phyloP scores from a whole-genome alignment of 148 eudicot genomes.

The Chenopodium suecicum region DNA sequence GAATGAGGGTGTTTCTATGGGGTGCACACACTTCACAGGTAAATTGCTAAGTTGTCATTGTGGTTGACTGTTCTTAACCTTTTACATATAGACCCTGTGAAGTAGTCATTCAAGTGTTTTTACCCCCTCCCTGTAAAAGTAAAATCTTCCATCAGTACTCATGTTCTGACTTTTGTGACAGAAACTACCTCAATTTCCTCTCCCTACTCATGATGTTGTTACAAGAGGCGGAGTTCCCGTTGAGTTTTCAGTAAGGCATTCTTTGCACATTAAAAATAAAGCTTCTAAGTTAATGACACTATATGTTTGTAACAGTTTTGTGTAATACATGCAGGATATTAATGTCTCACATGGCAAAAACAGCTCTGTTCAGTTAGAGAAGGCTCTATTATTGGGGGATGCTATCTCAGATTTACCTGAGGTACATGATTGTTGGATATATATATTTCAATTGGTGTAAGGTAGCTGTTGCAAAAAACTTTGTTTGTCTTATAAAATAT shows the following conservation, averaged over 20 bases:
- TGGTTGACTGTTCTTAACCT: no score
- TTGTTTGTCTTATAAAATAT: neutral
- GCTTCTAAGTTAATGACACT: neutral
- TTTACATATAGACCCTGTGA: neutral
- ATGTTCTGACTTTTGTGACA: neutral
- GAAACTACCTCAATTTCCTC: slow-evolving; percentile 25
- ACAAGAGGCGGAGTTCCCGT: slow-evolving; percentile 22
- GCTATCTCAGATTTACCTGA: slow-evolving; percentile 26
- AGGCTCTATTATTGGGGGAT: slow-evolving; percentile 17
- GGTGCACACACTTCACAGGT: slow-evolving; percentile 25
- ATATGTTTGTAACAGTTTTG: neutral
- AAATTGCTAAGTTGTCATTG: neutral
- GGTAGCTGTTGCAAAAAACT: neutral
- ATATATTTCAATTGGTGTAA: no score
- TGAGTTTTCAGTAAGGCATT: slow-evolving; percentile 17
- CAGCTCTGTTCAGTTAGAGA: neutral
- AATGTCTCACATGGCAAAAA: slow-evolving; percentile 23
- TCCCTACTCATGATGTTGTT: slow-evolving; percentile 26
- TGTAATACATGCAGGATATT: slow-evolving; percentile 18
- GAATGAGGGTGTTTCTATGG: slow-evolving; percentile 23
- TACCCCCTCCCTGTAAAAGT: no score
- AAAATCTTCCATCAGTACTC: neutral
- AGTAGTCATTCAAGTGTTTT: neutral
- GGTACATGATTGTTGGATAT: slow-evolving; percentile 2
- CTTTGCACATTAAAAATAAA: neutral